phyloP scores from a whole-genome alignment of 208 protist species.

The Leishmania lainsoni region DNA sequence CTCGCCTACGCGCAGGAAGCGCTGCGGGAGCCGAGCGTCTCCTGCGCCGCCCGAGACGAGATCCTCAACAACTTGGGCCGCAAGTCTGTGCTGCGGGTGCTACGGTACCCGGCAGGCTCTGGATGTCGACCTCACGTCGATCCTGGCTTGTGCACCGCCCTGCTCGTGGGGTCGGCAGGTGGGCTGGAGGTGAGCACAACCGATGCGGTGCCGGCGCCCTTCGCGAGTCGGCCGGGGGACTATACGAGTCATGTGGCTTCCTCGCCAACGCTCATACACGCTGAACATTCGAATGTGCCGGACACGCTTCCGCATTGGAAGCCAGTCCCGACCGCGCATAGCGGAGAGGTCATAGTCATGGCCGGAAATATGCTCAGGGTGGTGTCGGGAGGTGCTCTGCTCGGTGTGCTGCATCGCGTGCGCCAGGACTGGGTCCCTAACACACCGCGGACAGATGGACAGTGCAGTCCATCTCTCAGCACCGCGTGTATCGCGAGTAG shows the following conservation, averaged over 20 bases:
- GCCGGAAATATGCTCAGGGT: constrained; percentile 47
- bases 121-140: constrained; percentile 79
- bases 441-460: not conserved
- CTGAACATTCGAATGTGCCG: constrained; percentile 2
- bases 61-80: constrained; percentile 32
- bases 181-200: constrained; percentile 58
- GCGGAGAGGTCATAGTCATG: constrained; percentile 41
- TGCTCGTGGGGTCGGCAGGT: constrained; percentile 50
- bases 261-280: not conserved
- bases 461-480: not conserved
- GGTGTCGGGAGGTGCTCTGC: constrained; percentile 36
- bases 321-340: constrained; percentile 10
- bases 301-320: constrained; percentile 31
- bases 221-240: constrained; percentile 9
- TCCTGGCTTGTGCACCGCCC: constrained; percentile 73
- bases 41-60: constrained; percentile 17
- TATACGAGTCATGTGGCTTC: not conserved
- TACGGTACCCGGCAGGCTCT: constrained; percentile 52
- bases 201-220: constrained; percentile 7
- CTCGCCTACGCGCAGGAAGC: constrained; percentile 32
- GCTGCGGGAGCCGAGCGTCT: constrained; percentile 23
- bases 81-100: constrained; percentile 68
- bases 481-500: not conserved
- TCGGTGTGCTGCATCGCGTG: constrained; percentile 68
- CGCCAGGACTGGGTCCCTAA: constrained; percentile 42